Evolutionary conservation across 208 protist species (phyloP).

Genomic region (Paratrypanosoma confusum): DNA sequence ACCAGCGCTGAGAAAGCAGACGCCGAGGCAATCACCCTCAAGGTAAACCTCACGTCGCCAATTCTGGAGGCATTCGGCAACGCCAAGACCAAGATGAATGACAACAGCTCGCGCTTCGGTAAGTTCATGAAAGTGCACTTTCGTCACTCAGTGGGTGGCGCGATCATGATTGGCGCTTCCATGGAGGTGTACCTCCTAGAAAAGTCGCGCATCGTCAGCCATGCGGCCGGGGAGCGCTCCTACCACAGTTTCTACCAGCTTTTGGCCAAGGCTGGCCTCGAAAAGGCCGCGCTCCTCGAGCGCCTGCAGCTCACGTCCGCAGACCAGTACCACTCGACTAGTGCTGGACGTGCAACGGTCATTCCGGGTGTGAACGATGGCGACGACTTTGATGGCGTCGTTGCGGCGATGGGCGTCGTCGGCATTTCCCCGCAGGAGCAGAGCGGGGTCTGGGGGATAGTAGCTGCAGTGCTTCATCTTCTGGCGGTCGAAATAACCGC

Average conservation of each 20-base stretch:
- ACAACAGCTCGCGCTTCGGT: conserved; percentile 43
- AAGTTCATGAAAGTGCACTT: conserved; percentile 46
- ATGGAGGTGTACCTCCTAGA: conserved; percentile 42
- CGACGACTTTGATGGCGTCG: conserved; percentile 12
- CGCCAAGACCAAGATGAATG: conserved; percentile 36
- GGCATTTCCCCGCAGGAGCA: conserved; percentile 32
- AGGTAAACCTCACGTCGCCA: conserved; percentile 21
- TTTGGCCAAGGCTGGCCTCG: conserved; percentile 9
- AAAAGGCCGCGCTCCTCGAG: conserved; percentile 2
- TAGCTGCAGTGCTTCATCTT: conserved; percentile 31
- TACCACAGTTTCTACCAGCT: conserved; percentile 88
- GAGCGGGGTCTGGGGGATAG: conserved; percentile 35
- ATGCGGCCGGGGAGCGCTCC: conserved; percentile 47
- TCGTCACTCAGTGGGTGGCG: neutral
- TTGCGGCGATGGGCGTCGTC: conserved; percentile 19
- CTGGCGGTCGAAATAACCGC: conserved; percentile 16
- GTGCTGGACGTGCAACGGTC: conserved; percentile 15
- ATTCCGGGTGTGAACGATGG: conserved; percentile 29
- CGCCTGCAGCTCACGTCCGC: conserved; percentile 7
- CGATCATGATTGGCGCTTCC: conserved; percentile 14
- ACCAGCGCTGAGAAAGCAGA: conserved; percentile 3
- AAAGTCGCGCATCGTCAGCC: conserved; percentile 28
- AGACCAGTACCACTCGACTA: conserved; percentile 28
- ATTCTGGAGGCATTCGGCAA: conserved; percentile 54
- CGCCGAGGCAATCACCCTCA: conserved; percentile 9